Base-by-base conservation (phyloP, 129 eudicot species). In the Escallonia rubra region DNA sequence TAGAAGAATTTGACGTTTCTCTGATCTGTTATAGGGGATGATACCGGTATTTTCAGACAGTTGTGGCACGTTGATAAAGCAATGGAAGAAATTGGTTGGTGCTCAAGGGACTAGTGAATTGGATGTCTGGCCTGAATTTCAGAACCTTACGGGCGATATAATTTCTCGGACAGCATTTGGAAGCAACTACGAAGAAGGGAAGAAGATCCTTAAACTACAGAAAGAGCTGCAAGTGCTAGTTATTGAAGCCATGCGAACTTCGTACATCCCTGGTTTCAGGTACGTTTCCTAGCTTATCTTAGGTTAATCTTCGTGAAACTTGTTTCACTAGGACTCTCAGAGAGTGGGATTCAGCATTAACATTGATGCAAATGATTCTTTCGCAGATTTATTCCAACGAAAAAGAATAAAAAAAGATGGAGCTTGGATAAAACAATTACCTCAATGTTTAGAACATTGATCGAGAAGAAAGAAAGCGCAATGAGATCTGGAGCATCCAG, bases 191-290 rank as follows among this genome's bases (percentile, higher is more conserved):
- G 72, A 78, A 61, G 77, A 81, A 60, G 87, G 90, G 39, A 85
- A 51, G 58, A 67, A 68, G 66, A 74, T 84, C 43, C 68, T 84
- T 43, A 43, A 80, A 57, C 81, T 84, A 8, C 86, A 77, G 60
- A 74, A 73, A 60, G 78, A 78, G 57, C 76, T 67, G 47, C 72
- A 59, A 44, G 49, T 46, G 61, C 68, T 85, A 34, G 82, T 81
- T 42, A 14, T 75, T 14, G 76, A 81, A 66, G 80, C 80, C 59
- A 65, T 75, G 76, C 79, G 61, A 61, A 67, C 69, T 41, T 55
- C 75, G 50, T 81, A 78, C 63, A 78, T 85, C 60, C 86, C 90
- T 10, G 90, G 90, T 13, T 81, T 75, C 42, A 81, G 82, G 86
- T 85, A 66, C 7, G 4, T n/a, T 44, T 6, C 51, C 13, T 6